Evolutionary conservation across 108 stramenopile species (phyloP), one percentile per base, ranked within the genome.

Genomic region (Skeletonema grethae): DNA sequence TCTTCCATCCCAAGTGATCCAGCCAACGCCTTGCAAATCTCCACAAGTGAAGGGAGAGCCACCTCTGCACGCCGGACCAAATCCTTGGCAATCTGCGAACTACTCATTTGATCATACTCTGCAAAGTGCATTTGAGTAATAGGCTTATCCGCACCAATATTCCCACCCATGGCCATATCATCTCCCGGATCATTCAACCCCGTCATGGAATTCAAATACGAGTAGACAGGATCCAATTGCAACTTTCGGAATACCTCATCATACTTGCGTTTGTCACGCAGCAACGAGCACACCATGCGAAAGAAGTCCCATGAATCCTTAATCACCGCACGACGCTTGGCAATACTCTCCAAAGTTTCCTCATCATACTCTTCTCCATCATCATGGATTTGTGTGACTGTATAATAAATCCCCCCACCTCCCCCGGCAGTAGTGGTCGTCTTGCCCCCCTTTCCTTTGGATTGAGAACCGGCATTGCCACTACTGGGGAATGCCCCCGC

Each of bases 261-360:
- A 58, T 94, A 94, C 65, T 91, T 91, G 72, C 89, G 72, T 56
- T 85, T 69, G 75, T 94, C 90, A 20, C 90, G 73, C 66, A 94
- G 55, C 38, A 94, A 63, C 16, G 83, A 83, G 53, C 93, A 94
- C 53, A 94, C 87, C 90, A 88, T 90, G 10, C 90, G 89, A 69
- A 89, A 91, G 77, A 94, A 94, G 67, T 91, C 90, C 92, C 92
- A 94, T 9, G 90, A 91, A 62, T 94, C 92, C 63, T 90, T 94
- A 48, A 94, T 94, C 58, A 94, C 88, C 0, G 93, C 93, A 18
- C 93, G 87, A 34, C 93, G 87, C 76, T 94, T 91, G 69, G 93
- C 93, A 72, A 94, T 91, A 50, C 80, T 80, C 39, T 94, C 90
- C 59, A 94, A 64, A 10, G 93, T 87, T 66, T 94, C 93, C 55